Evolutionary conservation across 2,329 filamentous ascomycete genomes (phyloP).

Genomic region (Exophiala sideris): DNA sequence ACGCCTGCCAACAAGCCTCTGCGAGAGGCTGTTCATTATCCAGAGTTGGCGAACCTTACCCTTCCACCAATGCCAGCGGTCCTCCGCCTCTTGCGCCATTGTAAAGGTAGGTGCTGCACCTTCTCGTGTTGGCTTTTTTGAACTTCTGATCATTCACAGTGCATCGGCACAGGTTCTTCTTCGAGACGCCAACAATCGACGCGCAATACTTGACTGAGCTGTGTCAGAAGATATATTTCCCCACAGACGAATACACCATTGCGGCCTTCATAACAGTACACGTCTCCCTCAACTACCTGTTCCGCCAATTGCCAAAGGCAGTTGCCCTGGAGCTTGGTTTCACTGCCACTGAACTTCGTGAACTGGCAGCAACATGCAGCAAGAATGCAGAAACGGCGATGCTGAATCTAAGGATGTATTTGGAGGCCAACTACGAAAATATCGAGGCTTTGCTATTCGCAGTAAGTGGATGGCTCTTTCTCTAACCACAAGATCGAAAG

Average conservation of each 20-base stretch:
- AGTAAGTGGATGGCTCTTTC: conserved; percentile 39
- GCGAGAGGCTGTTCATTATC: conserved; percentile 10
- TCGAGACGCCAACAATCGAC: conserved; percentile 28
- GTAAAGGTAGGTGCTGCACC: conserved; percentile 7
- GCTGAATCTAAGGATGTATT: conserved; percentile 52
- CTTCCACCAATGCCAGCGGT: conserved; percentile 15
- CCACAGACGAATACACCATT: conserved; percentile 40
- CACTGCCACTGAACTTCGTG: conserved; percentile 29
- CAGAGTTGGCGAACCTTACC: conserved; percentile 8
- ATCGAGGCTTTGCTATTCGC: conserved; percentile 59
- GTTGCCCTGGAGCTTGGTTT: conserved; percentile 25
- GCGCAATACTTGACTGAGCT: conserved; percentile 36
- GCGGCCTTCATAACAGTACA: conserved; percentile 41
- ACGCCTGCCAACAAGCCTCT: background rate
- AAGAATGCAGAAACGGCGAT: conserved; percentile 46
- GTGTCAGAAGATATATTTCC: conserved; percentile 44
- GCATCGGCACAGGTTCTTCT: conserved; percentile 19
- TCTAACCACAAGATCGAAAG: background rate
- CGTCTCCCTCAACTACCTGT: conserved; percentile 38
- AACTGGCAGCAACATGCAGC: conserved; percentile 37
- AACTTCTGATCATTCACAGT: background rate
- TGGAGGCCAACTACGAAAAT: conserved; percentile 55
- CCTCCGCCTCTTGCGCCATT: conserved; percentile 12
- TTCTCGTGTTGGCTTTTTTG: background rate
- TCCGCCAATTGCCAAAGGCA: conserved; percentile 24